Conservation (phyloP, 805 yeast species). For the Starmerella kuoi region DNA sequence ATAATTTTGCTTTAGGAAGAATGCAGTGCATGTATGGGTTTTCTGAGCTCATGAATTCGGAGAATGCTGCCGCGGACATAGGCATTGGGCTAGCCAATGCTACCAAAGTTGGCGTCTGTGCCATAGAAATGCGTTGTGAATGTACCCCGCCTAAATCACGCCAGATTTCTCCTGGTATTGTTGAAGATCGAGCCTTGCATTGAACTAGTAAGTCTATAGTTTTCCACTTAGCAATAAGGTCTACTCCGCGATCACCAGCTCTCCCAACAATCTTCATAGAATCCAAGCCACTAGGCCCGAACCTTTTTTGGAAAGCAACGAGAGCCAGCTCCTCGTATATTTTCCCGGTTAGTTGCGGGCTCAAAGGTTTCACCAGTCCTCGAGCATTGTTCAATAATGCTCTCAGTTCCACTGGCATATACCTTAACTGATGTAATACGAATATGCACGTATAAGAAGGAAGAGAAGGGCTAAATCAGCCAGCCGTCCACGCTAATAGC, state of each 20-base stretch:
- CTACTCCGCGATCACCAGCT: slow-evolving; percentile 17
- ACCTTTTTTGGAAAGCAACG: slow-evolving; percentile 1
- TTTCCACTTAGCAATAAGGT: slow-evolving; percentile 8
- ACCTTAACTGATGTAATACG: no score
- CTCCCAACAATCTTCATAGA: slow-evolving; percentile 8
- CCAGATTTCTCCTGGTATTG: slow-evolving; percentile 11
- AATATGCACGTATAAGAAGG: no score
- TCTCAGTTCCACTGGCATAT: no score
- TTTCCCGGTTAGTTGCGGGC: slow-evolving; percentile 4
- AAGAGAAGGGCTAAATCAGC: no score
- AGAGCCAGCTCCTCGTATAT: slow-evolving; percentile 7
- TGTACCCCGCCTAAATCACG: slow-evolving; percentile 14
- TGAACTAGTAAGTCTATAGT: slow-evolving; percentile 11
- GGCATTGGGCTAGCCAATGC: slow-evolving; percentile 14
- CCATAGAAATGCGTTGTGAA: not conserved
- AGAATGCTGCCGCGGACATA: slow-evolving; percentile 11
- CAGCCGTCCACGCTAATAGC: no score
- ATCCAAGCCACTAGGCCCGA: slow-evolving; percentile 3
- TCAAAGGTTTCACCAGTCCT: not conserved
- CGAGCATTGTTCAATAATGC: slow-evolving; percentile 1
- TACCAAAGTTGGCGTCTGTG: slow-evolving; percentile 1
- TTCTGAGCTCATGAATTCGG: slow-evolving; percentile 10
- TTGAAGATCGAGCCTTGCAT: slow-evolving; percentile 9
- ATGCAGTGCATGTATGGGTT: slow-evolving; percentile 12
- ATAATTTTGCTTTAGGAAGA: slow-evolving; percentile 5